Percentiles rank a stretch among this genome's conserved stretches.
Evolutionary conservation across 2,329 filamentous ascomycete species (phyloP).

Genomic region (Bipolaris bicolor): DNA sequence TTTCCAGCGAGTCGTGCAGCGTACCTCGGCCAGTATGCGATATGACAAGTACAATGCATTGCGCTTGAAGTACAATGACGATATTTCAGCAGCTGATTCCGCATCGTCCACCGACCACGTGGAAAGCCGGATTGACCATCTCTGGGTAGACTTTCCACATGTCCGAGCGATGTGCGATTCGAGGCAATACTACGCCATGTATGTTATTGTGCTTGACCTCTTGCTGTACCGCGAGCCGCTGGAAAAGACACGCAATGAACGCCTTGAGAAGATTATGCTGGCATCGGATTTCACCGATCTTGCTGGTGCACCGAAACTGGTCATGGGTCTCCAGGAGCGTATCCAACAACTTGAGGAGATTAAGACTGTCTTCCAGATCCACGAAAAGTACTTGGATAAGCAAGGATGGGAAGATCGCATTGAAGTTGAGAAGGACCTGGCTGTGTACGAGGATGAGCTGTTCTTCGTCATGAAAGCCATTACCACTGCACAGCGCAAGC

Average conservation of each 20-base stretch:
- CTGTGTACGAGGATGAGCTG: slow-evolving; percentile 90
- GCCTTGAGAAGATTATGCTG: slow-evolving; percentile 97
- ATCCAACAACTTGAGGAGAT: slow-evolving; percentile 95
- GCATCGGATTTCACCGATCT: slow-evolving; percentile 98
- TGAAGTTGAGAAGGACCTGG: slow-evolving; percentile 85
- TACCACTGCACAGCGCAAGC: slow-evolving; percentile 90
- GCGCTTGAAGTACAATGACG: slow-evolving; percentile 95
- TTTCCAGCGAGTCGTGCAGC: slow-evolving; percentile 96
- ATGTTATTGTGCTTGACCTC: slow-evolving; percentile 95
- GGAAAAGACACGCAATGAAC: slow-evolving; percentile 95
- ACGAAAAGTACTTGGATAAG: slow-evolving; percentile 83
- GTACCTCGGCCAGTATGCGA: slow-evolving; percentile 90
- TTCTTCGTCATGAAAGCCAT: slow-evolving; percentile 99
- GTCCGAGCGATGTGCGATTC: slow-evolving; percentile 96
- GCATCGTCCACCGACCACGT: slow-evolving; percentile 59
- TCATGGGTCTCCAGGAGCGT: slow-evolving; percentile 86
- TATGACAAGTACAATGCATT: slow-evolving; percentile 99
- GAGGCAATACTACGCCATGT: slow-evolving; percentile 95
- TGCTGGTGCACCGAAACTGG: slow-evolving; percentile 90
- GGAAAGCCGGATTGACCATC: slow-evolving; percentile 88
- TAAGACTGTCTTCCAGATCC: slow-evolving; percentile 93
- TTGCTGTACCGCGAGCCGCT: slow-evolving; percentile 94
- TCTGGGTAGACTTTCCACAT: slow-evolving; percentile 96
- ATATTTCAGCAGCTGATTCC: slow-evolving; percentile 72
- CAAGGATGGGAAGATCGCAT: slow-evolving; percentile 91